Base-by-base conservation (phyloP, 208 protist species). In the Giardia muris region DNA sequence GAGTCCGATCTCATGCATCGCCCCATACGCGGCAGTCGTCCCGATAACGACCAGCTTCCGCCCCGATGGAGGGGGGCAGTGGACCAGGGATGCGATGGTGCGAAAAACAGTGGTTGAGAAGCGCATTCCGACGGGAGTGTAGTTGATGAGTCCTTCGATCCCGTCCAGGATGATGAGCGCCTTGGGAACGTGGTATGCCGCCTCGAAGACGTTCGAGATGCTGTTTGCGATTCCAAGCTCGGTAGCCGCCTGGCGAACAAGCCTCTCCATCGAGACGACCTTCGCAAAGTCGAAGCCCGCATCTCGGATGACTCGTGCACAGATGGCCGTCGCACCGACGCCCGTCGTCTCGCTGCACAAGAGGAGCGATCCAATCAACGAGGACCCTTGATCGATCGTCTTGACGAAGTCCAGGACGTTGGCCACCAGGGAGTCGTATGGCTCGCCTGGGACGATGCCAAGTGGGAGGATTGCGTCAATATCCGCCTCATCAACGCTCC, bases 91-190 rank as follows among this genome's bases (percentile, higher is more conserved):
- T 2, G 89, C 39, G 0, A 90, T 19, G 42, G 97, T 95, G 94
- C 99, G 98, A 39, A 99, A 95, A 46, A 99, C 95, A 4, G 95
- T 92, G 94, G 99, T 99, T 46, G 97, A 98, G 96, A 99, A 99
- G 47, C 97, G 96, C 43, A 97, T 97, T 3, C 98, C 98, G 87
- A 99, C 96, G 57, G 96, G 95, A 10, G 97, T 97, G 93, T 98
- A 99, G 67, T 98, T 94, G 10, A 97, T 87, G 30, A 97, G 88
- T 4, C 96, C 95, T 95, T 99, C 98, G 87, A 99, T 93, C 92
- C 98, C 96, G 93, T 99, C 98, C 42, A 99, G 94, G 44, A 99
- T 96, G 87, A 99, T 97, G 67, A 98, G 96, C 92, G 95, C 97
- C 0, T 96, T 67, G 30, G 96, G 94, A 19, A 98, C 99, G 95